Evolutionary conservation across 106 monocot genomes (phyloP), one percentile per base, ranked within the genome.

Genomic region (Dendrobium chrysotoxum): DNA sequence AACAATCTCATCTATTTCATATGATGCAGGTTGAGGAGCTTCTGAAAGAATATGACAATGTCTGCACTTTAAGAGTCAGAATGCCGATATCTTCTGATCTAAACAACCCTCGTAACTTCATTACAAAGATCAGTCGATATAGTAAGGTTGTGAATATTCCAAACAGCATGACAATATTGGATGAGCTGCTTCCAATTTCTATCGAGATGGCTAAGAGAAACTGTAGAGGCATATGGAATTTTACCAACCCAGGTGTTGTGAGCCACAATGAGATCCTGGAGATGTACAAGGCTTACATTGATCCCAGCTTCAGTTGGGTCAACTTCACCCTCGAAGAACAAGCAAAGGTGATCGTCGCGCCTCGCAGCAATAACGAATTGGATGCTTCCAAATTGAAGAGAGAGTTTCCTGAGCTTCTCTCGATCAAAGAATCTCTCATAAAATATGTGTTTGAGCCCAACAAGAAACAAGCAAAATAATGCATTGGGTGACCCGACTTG

Each of bases 261-360:
- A 84, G 84, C 77, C 84, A 84, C 53, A 84, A 84, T 15, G 84
- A 84, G 80, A 80, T 84, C 68, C 77, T 84, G 20, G 84, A 84
- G 70, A 77, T 84, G 80, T 84, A 80, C 39, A 84, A 71, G 53
- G 47, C 17, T 9, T 80, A 84, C 30, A 70, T 84, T 8, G 84
- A 84, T 39, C 80, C 84, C 5, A 12, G 25, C 23, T 84, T 80
- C 31, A 80, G 54, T 75, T 84, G 80, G 80, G 50, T 46, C 45
- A 84, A 84, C 67, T 84, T 84, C 10, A 68, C 80, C 3, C 76
- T 84, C 35, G 80, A 84, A 30, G 84, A 84, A n/a, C 80, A 80
- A 28, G 84, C 84, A 40, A 80, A 67, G 26, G 84, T 84, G 46
- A 84, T 84, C 38, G 80, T 80, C 47, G 80, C 84, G 11, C 80